Base-by-base conservation (phyloP, 2,329 filamentous ascomycete genomes). In the Truncatella angustata region DNA sequence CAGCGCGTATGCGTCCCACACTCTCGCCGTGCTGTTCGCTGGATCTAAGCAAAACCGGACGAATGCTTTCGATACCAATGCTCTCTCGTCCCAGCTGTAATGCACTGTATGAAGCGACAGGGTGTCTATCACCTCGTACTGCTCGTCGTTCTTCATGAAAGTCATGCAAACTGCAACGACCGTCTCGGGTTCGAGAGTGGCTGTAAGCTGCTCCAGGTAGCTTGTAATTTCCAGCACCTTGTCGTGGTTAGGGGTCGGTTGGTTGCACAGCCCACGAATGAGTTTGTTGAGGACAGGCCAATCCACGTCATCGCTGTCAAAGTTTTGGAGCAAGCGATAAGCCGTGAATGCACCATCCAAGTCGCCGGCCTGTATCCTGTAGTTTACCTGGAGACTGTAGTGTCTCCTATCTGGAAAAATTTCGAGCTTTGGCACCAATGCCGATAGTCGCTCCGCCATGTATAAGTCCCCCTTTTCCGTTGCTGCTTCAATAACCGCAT, bases 121-220 rank as follows among this genome's bases (percentile, higher is more conserved):
- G 0, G 95, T 80, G 64, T 96, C 90, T 56, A 91, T 87, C 4
- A 91, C 85, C 55, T 95, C 91, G 57, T 86, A 84, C 39, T 85
- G 79, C 64, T 96, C 89, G 61, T 90, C 87, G 36, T 87, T 84
- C 55, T 82, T 79, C 10, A 97, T 78, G 59, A 96, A 88, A 37
- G 88, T 75, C 40, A 86, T 75, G 54, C 86, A 88, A n/a, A 97
- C 75, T 0, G 82, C 79, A 5, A 86, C 83, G 1, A 94, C 82
- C 0, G 91, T 95, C 39, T 85, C 79, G 0, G 91, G 83, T 32
- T 89, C 86, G 12, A 97, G 78, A 1, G 79, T 80, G 6, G 84
- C 81, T 50, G 85, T 78, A 10, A 85, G 82, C 61, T 91, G 83
- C 53, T 91, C 86, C 3, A 95, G 73, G 42, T 87, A 83, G 51